Evolutionary conservation across 495 filamentous ascomycete species (phyloP).

Genomic region (Talaromyces stipitatus): DNA sequence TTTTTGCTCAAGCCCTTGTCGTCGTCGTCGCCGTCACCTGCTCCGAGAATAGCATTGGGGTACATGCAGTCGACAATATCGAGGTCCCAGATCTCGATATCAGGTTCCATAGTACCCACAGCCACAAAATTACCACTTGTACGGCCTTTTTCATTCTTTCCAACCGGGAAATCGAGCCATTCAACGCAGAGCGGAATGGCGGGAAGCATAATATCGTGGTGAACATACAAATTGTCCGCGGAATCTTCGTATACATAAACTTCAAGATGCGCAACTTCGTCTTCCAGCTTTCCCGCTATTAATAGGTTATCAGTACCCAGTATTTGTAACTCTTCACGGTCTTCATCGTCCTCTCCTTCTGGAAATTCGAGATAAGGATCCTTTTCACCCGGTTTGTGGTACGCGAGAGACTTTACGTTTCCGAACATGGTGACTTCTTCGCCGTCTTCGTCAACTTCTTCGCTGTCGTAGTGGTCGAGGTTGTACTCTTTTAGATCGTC

Average conservation of each 20-base stretch:
- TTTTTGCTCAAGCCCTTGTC: slow-evolving; percentile 29
- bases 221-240: slow-evolving; percentile 94
- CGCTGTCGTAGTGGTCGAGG: slow-evolving; percentile 87
- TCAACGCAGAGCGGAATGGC: slow-evolving; percentile 92
- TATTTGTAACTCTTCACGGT: slow-evolving; percentile 91
- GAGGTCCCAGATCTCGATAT: slow-evolving; percentile 98
- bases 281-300: slow-evolving; percentile 86
- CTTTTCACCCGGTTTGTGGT: slow-evolving; percentile 84
- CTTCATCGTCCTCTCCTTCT: slow-evolving; percentile 66
- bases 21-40: slow-evolving; percentile 50
- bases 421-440: slow-evolving; percentile 88
- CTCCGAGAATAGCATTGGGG: slow-evolving; percentile 93
- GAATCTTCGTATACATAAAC: slow-evolving; percentile 95
- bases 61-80: slow-evolving; percentile 96
- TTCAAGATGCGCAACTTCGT: slow-evolving; percentile 93
- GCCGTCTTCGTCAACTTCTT: slow-evolving; percentile 57
- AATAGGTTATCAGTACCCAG: slow-evolving; percentile 87
- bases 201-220: slow-evolving; percentile 99
- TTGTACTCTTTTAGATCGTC: slow-evolving; percentile 93
- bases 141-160: slow-evolving; percentile 51
- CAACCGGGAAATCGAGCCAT: slow-evolving; percentile 86
- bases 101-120: slow-evolving; percentile 92
- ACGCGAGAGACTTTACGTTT: slow-evolving; percentile 85
- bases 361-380: slow-evolving; percentile 94
- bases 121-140: slow-evolving; percentile 78